Conservation (phyloP, 352 stramenopile genomes). For the Elongisporangium prolatum region DNA sequence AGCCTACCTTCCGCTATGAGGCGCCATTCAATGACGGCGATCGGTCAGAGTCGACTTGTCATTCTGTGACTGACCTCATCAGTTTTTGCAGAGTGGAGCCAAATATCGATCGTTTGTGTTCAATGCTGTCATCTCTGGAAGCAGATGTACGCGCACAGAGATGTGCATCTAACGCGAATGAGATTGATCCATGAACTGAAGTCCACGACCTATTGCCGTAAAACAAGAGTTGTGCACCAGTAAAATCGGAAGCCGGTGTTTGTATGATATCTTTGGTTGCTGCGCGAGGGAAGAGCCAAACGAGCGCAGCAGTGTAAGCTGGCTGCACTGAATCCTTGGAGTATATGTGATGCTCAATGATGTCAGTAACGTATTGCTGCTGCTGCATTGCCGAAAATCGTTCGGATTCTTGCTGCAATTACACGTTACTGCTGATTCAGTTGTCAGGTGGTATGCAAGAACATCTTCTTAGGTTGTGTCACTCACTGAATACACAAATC, state of each 20-base stretch:
- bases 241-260: not conserved
- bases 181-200: not conserved
- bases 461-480: not conserved
- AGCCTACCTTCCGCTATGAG: too few relatives aligned
- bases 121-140: too few relatives aligned
- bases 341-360: not conserved
- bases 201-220: not conserved
- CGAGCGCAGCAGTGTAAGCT: not conserved
- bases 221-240: not conserved
- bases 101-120: too few relatives aligned
- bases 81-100: too few relatives aligned
- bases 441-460: not conserved
- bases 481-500: not conserved
- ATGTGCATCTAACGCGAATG: not conserved
- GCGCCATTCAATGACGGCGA: too few relatives aligned
- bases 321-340: not conserved
- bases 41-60: too few relatives aligned
- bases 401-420: not conserved
- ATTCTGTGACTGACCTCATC: too few relatives aligned
- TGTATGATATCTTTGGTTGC: not conserved
- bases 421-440: not conserved
- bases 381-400: not conserved
- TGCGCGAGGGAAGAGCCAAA: not conserved
- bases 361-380: not conserved
- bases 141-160: too few relatives aligned